Base-by-base conservation (phyloP, 2,329 filamentous ascomycete species). In the Fusarium ramigenum region DNA sequence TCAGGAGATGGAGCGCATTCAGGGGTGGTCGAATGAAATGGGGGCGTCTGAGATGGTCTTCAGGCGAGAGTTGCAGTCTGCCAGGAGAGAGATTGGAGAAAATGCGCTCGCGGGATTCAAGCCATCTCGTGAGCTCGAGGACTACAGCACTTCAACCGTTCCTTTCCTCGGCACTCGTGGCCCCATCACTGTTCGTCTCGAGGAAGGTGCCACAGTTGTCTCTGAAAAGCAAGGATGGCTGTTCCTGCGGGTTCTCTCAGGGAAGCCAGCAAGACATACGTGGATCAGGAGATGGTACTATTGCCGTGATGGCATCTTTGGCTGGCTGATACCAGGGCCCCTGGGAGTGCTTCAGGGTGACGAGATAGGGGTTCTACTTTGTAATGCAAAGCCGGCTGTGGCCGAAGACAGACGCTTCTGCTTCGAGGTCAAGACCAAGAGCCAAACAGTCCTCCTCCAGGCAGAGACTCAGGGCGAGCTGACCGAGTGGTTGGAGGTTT, bases 381-480 rank as follows among this genome's bases (percentile, higher is more conserved):
- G 96, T 84, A 97, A 94, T 78, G 93, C 96, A 54, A 94, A 96
- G 77, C 95, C 95, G 23, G 95, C 95, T 2, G 93, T 97, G 58
- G 92, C 94, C 75, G 96, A 99, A 82, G 96, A 99, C 78, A 91
- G 96, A 43, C 90, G 96, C 21, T 99, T 98, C 82, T 98, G 96
- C 80, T 98, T 99, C 78, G 96, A 99, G 82, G 93, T 99, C 78
- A 99, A 98, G 86, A 99, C 96, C 5, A 99, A 98, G 82, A 97
- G 94, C 78, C 93, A 93, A 71, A 96, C 92, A 56, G 91, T 97
- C 72, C 85, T 98, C 66, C 86, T 99, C 7, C 96, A 99, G 83
- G 93, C 96, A 9, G 96, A 99, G 80, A 97, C 94, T 0, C 96
- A 99, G 80, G 86, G 85, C 56, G 94, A 98, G 79, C 88, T 99